These are phyloP conservation scores for Babesia bigemina DNA, from an alignment of 169 alveolate species.

Conservation along the genomic window DNA sequence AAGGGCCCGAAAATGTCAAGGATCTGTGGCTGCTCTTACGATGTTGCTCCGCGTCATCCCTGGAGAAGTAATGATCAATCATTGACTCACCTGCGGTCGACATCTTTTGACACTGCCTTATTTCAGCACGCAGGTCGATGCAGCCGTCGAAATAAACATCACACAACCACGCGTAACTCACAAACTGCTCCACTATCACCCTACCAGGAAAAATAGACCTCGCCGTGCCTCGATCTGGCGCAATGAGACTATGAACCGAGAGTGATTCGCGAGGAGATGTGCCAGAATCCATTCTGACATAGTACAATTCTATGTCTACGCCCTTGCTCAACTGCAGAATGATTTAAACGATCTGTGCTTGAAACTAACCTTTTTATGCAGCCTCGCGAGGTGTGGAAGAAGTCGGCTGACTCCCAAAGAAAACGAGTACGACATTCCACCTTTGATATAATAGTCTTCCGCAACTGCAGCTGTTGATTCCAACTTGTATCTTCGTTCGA, in stretches of 20 bases:
- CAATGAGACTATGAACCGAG: background rate
- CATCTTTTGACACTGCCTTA: background rate
- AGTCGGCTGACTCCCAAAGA: slow-evolving; percentile 1
- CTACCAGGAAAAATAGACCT: background rate
- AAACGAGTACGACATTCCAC: slow-evolving; percentile 51
- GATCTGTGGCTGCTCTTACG: background rate
- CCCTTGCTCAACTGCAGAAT: slow-evolving; percentile 6
- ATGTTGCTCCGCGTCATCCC: background rate
- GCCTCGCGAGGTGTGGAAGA: slow-evolving; percentile 7
- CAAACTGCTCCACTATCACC: slow-evolving; percentile 11
- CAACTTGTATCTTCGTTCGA: slow-evolving; percentile 4
- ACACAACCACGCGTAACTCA: slow-evolving; percentile 51
- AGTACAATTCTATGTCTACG: background rate
- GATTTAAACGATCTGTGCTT: background rate
- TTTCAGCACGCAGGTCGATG: slow-evolving; percentile 27
- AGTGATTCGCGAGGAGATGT: background rate
- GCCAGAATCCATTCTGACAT: slow-evolving; percentile 3
- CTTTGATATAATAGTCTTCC: slow-evolving; percentile 10
- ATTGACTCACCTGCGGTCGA: background rate
- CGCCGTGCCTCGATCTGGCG: background rate
- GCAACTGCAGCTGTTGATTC: slow-evolving; percentile 3
- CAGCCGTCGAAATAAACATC: slow-evolving; percentile 47
- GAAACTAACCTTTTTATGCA: slow-evolving; percentile 14
- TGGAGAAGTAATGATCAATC: background rate
- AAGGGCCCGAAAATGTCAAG: slow-evolving; percentile 6